A percentile compares a stretch with the other conserved stretches of the same genome.
These are phyloP conservation scores for Allium cepa DNA, from an alignment of 106 monocot species.

Conservation along the genomic window DNA sequence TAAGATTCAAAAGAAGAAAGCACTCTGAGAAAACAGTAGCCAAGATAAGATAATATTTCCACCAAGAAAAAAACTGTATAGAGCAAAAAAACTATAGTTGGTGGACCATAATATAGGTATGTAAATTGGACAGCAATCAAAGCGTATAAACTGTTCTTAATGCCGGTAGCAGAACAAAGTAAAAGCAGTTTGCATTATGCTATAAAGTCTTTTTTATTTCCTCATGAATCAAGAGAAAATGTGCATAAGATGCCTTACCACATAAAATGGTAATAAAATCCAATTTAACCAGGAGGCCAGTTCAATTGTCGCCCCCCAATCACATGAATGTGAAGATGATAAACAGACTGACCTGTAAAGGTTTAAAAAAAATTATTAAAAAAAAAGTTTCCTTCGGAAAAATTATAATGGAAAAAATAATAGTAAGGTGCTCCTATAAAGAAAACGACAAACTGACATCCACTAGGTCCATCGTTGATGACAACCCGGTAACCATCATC, in stretches of 20 bases:
- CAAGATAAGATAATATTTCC: too few species aligned
- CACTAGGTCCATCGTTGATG: conserved; percentile 73
- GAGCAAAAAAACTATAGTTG: too few species aligned
- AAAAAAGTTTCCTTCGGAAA: background rate
- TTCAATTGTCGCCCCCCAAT: conserved; percentile 87
- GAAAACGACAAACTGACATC: conserved; percentile 31
- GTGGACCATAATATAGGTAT: too few species aligned
- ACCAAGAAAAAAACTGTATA: too few species aligned
- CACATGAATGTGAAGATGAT: conserved; percentile 86
- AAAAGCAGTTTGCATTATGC: too few species aligned
- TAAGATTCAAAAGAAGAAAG: too few species aligned
- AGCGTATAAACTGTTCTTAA: too few species aligned
- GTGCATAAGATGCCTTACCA: conserved; percentile 7
- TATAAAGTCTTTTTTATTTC: background rate
- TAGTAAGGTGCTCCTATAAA: background rate
- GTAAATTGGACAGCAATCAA: too few species aligned
- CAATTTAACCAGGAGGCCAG: conserved; percentile 78
- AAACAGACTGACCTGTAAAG: conserved; percentile 76
- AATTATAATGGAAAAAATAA: background rate
- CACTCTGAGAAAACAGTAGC: too few species aligned
- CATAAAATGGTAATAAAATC: background rate
- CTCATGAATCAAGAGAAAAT: background rate
- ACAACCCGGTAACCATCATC: conserved; percentile 79
- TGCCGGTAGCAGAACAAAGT: too few species aligned
- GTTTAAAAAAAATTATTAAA: background rate